phyloP scores from a whole-genome alignment of 1,139 yeast species.

The Meyerozyma smithsonii region DNA sequence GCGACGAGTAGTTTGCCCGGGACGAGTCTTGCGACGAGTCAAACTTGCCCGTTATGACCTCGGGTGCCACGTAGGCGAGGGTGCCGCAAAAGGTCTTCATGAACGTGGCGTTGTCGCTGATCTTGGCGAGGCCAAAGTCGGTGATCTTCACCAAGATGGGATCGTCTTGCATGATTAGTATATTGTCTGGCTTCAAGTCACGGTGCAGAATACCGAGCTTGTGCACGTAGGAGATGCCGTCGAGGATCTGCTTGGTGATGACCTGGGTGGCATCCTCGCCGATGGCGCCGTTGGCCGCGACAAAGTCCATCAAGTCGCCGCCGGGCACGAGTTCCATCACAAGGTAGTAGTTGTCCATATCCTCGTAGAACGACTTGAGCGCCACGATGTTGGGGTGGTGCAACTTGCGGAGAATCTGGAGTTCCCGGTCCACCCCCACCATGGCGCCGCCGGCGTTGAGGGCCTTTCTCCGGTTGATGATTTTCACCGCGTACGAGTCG shows the following conservation, averaged over 20 bases:
- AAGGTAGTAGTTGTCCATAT: slow-evolving; percentile 70
- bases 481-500: slow-evolving; percentile 81
- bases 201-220: slow-evolving; percentile 86
- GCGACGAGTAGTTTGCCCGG: slow-evolving; percentile 61
- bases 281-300: slow-evolving; percentile 85
- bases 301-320: slow-evolving; percentile 97
- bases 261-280: slow-evolving; percentile 89
- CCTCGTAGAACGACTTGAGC: slow-evolving; percentile 81
- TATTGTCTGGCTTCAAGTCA: slow-evolving; percentile 90
- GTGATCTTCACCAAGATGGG: slow-evolving; percentile 88
- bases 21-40: slow-evolving; percentile 29
- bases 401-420: slow-evolving; percentile 69
- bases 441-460: slow-evolving; percentile 56
- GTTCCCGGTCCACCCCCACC: slow-evolving; percentile 77
- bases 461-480: slow-evolving; percentile 77
- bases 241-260: slow-evolving; percentile 75
- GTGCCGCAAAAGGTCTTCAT: slow-evolving; percentile 92
- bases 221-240: slow-evolving; percentile 86
- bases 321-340: slow-evolving; percentile 96
- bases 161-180: slow-evolving; percentile 82
- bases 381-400: slow-evolving; percentile 84
- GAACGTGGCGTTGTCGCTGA: slow-evolving; percentile 69
- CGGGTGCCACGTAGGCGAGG: slow-evolving; percentile 90
- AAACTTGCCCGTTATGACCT: slow-evolving; percentile 72
- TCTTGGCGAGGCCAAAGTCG: slow-evolving; percentile 88